Percentiles rank a stretch among this genome's conserved stretches.
These are phyloP conservation scores for Vaccinium macrocarpon DNA, from an alignment of 148 eudicot species.

Conservation along the genomic window DNA sequence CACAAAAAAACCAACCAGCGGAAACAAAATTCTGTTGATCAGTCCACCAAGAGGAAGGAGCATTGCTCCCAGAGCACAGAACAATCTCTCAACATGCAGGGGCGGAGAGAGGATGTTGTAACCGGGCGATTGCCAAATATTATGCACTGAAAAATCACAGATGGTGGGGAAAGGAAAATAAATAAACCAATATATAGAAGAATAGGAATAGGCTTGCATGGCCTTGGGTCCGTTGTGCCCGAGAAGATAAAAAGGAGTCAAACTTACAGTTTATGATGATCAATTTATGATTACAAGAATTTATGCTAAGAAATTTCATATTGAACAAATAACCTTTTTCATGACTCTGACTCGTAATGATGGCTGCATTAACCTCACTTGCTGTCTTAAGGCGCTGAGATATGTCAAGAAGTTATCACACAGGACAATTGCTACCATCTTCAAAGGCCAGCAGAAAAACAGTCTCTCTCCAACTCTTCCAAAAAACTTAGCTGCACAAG, in stretches of 20 bases:
- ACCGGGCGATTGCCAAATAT: too few species aligned
- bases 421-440: slow-evolving; percentile 69
- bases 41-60: too few species aligned
- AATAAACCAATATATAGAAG: too few species aligned
- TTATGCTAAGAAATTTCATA: not conserved
- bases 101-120: too few species aligned
- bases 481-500: slow-evolving; percentile 66
- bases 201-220: too few species aligned
- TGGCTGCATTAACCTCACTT: slow-evolving; percentile 94
- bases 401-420: slow-evolving; percentile 69
- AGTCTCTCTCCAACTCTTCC: slow-evolving; percentile 90
- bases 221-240: not conserved
- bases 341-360: slow-evolving; percentile 89
- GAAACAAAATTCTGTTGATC: too few species aligned
- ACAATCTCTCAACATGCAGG: too few species aligned
- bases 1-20: too few species aligned
- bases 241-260: not conserved
- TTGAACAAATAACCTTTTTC: slow-evolving; percentile 61
- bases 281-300: not conserved
- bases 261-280: not conserved
- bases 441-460: slow-evolving; percentile 88
- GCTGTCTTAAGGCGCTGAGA: slow-evolving; percentile 93
- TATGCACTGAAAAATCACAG: too few species aligned
- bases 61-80: too few species aligned
- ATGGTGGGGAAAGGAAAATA: too few species aligned